phyloP scores from a whole-genome alignment of 108 stramenopile species.

The Mayamaea pseudoterrestris region DNA sequence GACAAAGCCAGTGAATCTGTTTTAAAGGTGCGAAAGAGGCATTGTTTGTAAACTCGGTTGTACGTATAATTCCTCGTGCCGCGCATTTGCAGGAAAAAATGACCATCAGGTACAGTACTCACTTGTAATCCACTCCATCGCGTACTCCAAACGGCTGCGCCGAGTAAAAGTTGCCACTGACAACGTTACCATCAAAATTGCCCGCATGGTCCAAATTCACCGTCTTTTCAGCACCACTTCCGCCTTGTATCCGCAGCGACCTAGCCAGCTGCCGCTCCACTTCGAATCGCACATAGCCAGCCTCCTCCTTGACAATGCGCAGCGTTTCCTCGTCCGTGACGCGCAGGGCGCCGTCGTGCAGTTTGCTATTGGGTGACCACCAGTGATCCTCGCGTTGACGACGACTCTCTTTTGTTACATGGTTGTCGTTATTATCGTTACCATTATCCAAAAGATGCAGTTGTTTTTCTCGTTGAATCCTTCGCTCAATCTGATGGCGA shows the following conservation, averaged over 20 bases:
- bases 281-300: constrained; percentile 91
- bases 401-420: constrained; percentile 9
- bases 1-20: constrained; percentile 83
- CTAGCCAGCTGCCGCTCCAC: constrained; percentile 85
- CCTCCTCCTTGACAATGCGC: constrained; percentile 86
- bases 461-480: constrained; percentile 34
- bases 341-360: constrained; percentile 47
- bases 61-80: no score
- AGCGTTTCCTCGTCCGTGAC: constrained; percentile 77
- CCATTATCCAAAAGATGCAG: neutral
- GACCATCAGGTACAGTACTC: neutral
- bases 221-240: constrained; percentile 15
- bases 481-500: constrained; percentile 65
- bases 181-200: constrained; percentile 58
- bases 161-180: constrained; percentile 78
- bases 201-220: constrained; percentile 13
- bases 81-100: no score
- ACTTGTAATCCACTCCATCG: constrained; percentile 57
- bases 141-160: constrained; percentile 79
- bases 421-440: constrained; percentile 11
- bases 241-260: constrained; percentile 52
- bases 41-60: no score
- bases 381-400: no score
- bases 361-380: constrained; percentile 16
- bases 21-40: constrained; percentile 35